Evolutionary conservation across 1,284 basidiomycete genomes (phyloP).

Genomic region (Erythrobasidium hasegawianum): DNA sequence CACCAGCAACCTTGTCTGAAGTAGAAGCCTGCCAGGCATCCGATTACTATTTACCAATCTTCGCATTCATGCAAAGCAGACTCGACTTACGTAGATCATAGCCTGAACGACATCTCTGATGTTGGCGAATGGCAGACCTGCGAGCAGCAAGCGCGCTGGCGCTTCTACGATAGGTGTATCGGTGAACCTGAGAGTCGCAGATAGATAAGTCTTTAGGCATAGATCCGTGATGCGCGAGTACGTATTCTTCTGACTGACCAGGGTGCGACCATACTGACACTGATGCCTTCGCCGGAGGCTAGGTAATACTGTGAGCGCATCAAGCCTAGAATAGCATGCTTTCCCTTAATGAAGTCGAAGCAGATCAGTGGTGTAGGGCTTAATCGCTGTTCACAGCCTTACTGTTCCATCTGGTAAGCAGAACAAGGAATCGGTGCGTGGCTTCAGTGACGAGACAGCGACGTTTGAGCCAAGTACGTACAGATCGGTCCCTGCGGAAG

Average conservation of each 20-base stretch:
- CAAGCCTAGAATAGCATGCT: constrained; percentile 52
- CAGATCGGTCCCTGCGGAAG: constrained; percentile 28
- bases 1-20: constrained; percentile 13
- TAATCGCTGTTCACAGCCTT: too few species aligned
- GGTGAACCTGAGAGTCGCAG: constrained; percentile 44
- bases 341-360: constrained; percentile 20
- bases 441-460: background rate
- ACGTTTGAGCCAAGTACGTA: background rate
- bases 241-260: too few species aligned
- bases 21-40: constrained; percentile 26
- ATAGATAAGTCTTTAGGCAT: too few species aligned
- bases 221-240: too few species aligned
- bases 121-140: constrained; percentile 53
- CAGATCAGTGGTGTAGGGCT: too few species aligned
- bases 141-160: constrained; percentile 52
- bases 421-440: too few species aligned
- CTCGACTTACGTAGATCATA: constrained; percentile 36
- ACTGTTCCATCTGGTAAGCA: constrained; percentile 1
- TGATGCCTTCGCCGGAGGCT: constrained; percentile 52
- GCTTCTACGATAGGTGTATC: constrained; percentile 56
- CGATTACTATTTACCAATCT: too few species aligned
- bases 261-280: constrained; percentile 56
- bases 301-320: constrained; percentile 55
- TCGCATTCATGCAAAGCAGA: too few species aligned
- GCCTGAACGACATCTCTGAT: constrained; percentile 38